phyloP scores from a whole-genome alignment of 163 green algal genomes.

The Coccomyxa subellipsoidea region DNA sequence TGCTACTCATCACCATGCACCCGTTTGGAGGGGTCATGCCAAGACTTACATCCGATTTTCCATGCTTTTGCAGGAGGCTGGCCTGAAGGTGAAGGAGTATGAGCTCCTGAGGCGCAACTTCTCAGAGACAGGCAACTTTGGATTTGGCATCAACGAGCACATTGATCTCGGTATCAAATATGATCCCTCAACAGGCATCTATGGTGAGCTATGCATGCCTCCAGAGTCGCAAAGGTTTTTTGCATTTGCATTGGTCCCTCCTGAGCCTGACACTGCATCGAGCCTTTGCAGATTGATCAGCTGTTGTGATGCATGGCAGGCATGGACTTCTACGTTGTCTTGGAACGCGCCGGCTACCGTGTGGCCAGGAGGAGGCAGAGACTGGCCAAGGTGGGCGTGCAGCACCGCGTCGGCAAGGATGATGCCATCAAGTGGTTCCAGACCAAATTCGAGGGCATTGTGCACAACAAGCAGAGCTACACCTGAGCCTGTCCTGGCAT shows the following conservation, averaged over 20 bases:
- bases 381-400: conserved; percentile 68
- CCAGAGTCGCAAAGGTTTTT: not conserved
- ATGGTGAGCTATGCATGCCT: no score
- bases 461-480: conserved; percentile 81
- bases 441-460: conserved; percentile 94
- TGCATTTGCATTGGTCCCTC: not conserved
- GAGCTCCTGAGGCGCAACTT: conserved; percentile 98
- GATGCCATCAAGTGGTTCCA: conserved; percentile 99
- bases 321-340: conserved; percentile 99
- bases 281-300: not conserved
- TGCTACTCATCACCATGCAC: not conserved
- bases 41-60: no score
- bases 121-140: conserved; percentile 93
- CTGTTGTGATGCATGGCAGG: conserved; percentile 47
- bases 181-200: conserved; percentile 99
- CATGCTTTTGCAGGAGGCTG: conserved; percentile 74
- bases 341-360: conserved; percentile 94
- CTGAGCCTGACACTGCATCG: not conserved
- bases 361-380: conserved; percentile 74
- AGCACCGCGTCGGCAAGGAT: conserved; percentile 96
- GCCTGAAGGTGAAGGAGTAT: conserved; percentile 99
- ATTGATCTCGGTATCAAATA: conserved; percentile 99
- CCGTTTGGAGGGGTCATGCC: no score
- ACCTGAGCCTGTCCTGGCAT: not conserved
- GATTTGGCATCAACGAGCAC: conserved; percentile 97